Evolutionary conservation across 1,284 basidiomycete genomes (phyloP).

Genomic region (Moesziomyces parantarcticus): DNA sequence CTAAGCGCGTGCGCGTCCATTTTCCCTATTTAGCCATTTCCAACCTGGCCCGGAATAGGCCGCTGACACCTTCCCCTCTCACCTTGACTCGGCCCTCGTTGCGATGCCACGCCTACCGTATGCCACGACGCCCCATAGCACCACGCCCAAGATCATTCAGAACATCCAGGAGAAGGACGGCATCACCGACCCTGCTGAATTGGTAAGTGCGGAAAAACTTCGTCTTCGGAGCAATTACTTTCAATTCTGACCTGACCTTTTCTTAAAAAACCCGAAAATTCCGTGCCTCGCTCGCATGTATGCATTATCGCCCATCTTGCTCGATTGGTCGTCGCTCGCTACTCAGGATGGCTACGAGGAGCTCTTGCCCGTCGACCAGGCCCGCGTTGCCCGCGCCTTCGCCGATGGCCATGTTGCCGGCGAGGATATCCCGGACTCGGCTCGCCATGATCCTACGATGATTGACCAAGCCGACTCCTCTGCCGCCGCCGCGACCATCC

Average conservation of each 20-base stretch:
- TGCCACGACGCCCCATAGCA: slow-evolving; percentile 1
- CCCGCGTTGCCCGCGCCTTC: slow-evolving; percentile 39
- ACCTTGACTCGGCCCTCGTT: not conserved
- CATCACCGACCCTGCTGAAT: slow-evolving; percentile 70
- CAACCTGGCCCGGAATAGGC: not conserved
- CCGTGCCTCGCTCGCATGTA: slow-evolving; percentile 1
- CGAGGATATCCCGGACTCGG: slow-evolving; percentile 52
- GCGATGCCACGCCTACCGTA: not conserved
- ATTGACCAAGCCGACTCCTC: slow-evolving; percentile 9
- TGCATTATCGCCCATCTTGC: not conserved
- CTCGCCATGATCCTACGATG: slow-evolving; percentile 29
- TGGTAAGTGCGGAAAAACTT: slow-evolving; percentile 16
- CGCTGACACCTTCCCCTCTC: not conserved
- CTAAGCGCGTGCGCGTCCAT: not conserved
- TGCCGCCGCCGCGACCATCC: slow-evolving; percentile 6
- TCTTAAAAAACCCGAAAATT: not conserved
- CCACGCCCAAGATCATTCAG: slow-evolving; percentile 71
- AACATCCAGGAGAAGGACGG: slow-evolving; percentile 76
- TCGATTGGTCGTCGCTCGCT: not conserved
- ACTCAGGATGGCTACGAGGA: slow-evolving; percentile 51
- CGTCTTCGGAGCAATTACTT: not conserved
- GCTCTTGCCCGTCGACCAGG: slow-evolving; percentile 39
- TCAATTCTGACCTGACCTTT: not conserved
- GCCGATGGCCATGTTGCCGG: slow-evolving; percentile 44
- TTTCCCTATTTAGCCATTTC: not conserved